Base-by-base conservation (phyloP, 352 stramenopile genomes). In the Phytopythium sindhum region DNA sequence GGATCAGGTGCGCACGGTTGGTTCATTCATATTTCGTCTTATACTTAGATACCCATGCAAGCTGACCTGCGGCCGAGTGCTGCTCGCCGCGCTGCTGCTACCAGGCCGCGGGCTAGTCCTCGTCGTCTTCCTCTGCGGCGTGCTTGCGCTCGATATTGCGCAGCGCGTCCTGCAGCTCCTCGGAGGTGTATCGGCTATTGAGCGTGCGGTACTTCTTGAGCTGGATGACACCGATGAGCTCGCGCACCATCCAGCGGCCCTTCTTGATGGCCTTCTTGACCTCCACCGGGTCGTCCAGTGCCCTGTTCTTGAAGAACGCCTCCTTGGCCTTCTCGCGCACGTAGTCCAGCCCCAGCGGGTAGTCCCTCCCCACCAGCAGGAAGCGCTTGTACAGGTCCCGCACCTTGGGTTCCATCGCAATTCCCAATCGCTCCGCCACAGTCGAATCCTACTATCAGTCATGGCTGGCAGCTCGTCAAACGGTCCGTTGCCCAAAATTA, bases 131-230 rank as follows among this genome's bases (percentile, higher is more conserved):
- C 11, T 42, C 45, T 4, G 62, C 19, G 26, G 71, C 61, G n/a
- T 60, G 66, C 45, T 73, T 60, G 23, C 78, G 72, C 65, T 88
- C 74, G 47, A 88, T 74, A 31, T 75, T 74, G 41, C 78, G 76
- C 66, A 90, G 65, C 54, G 80, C 75, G 60, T 90, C 78, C 28
- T 79, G 82, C 67, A 92, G 70, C 62, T 93, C 84, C 60, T 89
- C 81, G 12, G 84, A 70, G 33, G 86, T 95, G 69, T 99, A 99
- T 58, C 95, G 77, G 60, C 74, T 80, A 61, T 98, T 97, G 69
- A 99, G 87, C 52, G 93, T 89, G 57, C 97, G 83, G 73, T 99
- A 99, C 70, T 99, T 99, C 68, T 98, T 98, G 31, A 99, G 78
- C 80, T 98, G 88, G 70, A 98, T 98, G 19, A 98, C 90, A n/a